Evolutionary conservation across 805 yeast genomes (phyloP).

Genomic region (Metschnikowia amazonensis): DNA sequence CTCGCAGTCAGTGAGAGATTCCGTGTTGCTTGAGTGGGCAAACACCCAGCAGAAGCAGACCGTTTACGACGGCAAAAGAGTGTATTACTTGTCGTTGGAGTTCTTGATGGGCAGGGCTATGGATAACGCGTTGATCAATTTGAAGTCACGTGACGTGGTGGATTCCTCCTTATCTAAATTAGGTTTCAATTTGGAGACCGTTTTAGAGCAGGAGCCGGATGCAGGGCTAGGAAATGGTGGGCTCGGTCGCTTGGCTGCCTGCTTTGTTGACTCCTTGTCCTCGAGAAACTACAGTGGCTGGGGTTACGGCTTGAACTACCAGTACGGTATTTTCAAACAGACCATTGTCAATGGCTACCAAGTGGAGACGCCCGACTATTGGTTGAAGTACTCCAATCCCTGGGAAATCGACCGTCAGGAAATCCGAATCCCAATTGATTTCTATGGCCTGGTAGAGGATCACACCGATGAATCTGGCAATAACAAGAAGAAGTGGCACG

Average conservation of each 20-base stretch:
- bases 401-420: slow-evolving; percentile 91
- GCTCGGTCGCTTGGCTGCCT: slow-evolving; percentile 89
- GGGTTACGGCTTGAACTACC: slow-evolving; percentile 94
- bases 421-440: slow-evolving; percentile 84
- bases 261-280: slow-evolving; percentile 85
- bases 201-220: slow-evolving; percentile 83
- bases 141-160: slow-evolving; percentile 61
- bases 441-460: slow-evolving; percentile 72
- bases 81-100: slow-evolving; percentile 82
- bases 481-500: slow-evolving; percentile 67
- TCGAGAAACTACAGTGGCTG: slow-evolving; percentile 88
- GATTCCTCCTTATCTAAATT: slow-evolving; percentile 49
- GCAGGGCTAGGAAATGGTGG: slow-evolving; percentile 97
- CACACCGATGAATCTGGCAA: slow-evolving; percentile 52
- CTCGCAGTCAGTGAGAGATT: slow-evolving; percentile 73
- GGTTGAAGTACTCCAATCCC: slow-evolving; percentile 86
- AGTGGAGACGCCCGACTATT: slow-evolving; percentile 91
- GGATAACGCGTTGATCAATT: slow-evolving; percentile 88
- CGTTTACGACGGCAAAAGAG: slow-evolving; percentile 74
- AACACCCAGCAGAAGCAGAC: slow-evolving; percentile 90
- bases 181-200: slow-evolving; percentile 86
- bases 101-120: slow-evolving; percentile 92
- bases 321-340: slow-evolving; percentile 91
- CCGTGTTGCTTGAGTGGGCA: slow-evolving; percentile 82
- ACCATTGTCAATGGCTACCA: slow-evolving; percentile 88